Evolutionary conservation across 805 yeast genomes (phyloP).

Genomic region (Candida namnaoensis): DNA sequence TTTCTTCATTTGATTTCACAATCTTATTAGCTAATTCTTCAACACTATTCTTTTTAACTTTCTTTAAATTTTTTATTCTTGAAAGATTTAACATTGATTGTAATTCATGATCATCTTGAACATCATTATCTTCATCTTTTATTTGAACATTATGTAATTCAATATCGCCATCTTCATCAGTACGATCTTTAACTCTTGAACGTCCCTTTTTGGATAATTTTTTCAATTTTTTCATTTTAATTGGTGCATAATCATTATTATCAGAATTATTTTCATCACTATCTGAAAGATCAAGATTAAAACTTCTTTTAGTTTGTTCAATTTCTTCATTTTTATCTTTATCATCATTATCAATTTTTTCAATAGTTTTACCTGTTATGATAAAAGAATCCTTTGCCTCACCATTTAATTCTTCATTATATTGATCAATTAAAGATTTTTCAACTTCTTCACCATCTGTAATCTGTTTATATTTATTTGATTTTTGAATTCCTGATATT

Average conservation of each 20-base stretch:
- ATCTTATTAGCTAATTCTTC: slow-evolving; percentile 15
- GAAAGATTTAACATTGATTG: slow-evolving; percentile 16
- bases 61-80: slow-evolving; percentile 9
- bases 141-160: slow-evolving; percentile 19
- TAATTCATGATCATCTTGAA: slow-evolving; percentile 15
- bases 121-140: slow-evolving; percentile 11
- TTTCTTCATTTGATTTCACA: slow-evolving; percentile 3
- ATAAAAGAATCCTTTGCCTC: slow-evolving; percentile 7
- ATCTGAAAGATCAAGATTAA: slow-evolving; percentile 8
- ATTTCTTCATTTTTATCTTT: background rate
- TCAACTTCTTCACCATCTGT: slow-evolving; percentile 7
- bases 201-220: slow-evolving; percentile 8
- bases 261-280: slow-evolving; percentile 3
- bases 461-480: slow-evolving; percentile 2
- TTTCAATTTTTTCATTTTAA: slow-evolving; percentile 21
- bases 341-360: background rate
- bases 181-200: background rate
- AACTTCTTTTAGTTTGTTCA: background rate
- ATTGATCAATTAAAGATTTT: slow-evolving; percentile 6
- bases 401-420: slow-evolving; percentile 7
- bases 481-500: slow-evolving; percentile 3
- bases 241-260: slow-evolving; percentile 16
- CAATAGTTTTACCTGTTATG: slow-evolving; percentile 4
- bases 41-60: slow-evolving; percentile 8
- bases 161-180: slow-evolving; percentile 13